phyloP scores from a whole-genome alignment of 176 grass and related monocot species.

The bread wheat (Triticum aestivum) region IWGSC_CS_RefSeq_v2.1 NC_057811.1:86936339-86936838 shows the following conservation, averaged over 20 bases:
- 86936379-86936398: not conserved
- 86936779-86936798: not conserved
- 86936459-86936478: not conserved
- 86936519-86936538: not conserved
- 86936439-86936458: not conserved
- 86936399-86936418: not conserved
- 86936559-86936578: not conserved
- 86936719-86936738: not conserved
- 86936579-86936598: not conserved
- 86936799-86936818: not conserved
- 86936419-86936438: not conserved
- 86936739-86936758: not conserved
- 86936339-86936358: not conserved
- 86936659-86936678: not conserved
- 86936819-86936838: not conserved
- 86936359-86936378: not conserved
- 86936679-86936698: not conserved
- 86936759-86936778: not conserved
- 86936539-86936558: not conserved
- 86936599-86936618: not conserved
- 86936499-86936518: not conserved
- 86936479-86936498: not conserved
- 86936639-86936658: not conserved
- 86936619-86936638: not conserved
- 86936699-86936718: not conserved